Conservation (phyloP, 177 flowering plant genomes). For the Vitis hybrid region DNA sequence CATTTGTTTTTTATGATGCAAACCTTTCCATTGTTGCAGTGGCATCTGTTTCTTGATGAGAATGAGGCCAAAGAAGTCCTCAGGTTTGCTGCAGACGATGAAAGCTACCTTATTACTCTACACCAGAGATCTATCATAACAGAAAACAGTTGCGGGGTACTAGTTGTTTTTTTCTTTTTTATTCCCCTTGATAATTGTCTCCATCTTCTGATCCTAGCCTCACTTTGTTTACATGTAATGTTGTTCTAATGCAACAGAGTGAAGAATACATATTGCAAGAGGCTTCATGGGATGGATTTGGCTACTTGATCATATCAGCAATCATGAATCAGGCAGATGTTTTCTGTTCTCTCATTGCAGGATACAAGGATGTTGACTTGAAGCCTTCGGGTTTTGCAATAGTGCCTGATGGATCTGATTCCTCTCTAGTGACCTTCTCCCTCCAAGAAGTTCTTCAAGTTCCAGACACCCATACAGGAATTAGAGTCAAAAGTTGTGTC, state of each 20-base stretch:
- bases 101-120: too few species aligned
- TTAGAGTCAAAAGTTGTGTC: neutral
- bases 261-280: neutral
- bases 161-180: neutral
- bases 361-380: neutral
- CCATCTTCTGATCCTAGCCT: neutral
- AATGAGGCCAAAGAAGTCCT: too few species aligned
- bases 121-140: too few species aligned
- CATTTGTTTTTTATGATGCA: neutral
- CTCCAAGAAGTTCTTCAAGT: neutral
- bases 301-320: neutral
- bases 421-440: neutral
- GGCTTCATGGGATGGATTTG: slow-evolving; percentile 2
- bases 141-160: too few species aligned
- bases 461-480: neutral
- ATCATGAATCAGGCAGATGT: neutral
- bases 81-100: too few species aligned
- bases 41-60: neutral
- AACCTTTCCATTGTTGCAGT: neutral
- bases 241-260: neutral
- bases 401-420: slow-evolving; percentile 3
- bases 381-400: slow-evolving; percentile 1
- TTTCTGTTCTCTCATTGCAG: neutral
- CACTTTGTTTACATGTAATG: neutral
- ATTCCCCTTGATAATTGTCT: neutral